Base-by-base conservation (phyloP, 176 grass and related monocot genomes). In the Aechmea fasciata region DNA sequence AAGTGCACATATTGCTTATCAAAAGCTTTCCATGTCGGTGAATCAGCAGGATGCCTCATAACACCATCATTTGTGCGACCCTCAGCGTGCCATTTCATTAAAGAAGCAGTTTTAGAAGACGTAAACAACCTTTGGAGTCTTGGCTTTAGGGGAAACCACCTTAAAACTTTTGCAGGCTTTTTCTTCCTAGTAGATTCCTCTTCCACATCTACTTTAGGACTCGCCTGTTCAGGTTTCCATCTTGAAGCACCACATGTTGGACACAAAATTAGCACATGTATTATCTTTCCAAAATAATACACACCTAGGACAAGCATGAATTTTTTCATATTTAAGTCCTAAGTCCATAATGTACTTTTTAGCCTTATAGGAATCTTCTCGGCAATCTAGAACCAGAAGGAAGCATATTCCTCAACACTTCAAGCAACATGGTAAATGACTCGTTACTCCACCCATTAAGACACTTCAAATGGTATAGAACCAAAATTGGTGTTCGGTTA, bases 301-400 rank as follows among this genome's bases (percentile, higher is more conserved):
- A 57, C 72, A 85, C 23, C 76, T 61, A 9, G 26, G 67, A 57
- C 71, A 85, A 12, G 72, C 72, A 80, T 80, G 67, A 2, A 85
- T 80, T 55, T 85, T 80, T 4, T 3, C 12, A 75, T 75, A 75
- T 63, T 13, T 48, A 20, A 75, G 61, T 24, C 41, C 73, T 15
- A 75, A 66, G 64, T 65, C 48, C 25, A 20, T 13, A 25, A 79
- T 85, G 5, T 76, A 22, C 48, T 72, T 85, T n/a, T 76, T 80
- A 1, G 65, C 71, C 19, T 71, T 47, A 57, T 80, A 59, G 9
- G 24, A 74, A 10, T 64, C 73, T 11, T 75, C 68, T 9, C n/a
- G 70, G 75, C 33, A 84, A 64, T 11, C 66, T 65, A 50, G 48
- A 50, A 29, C 67, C 51, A 3, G 11, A 11, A 0, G 64, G 83